phyloP scores from a whole-genome alignment of 108 stramenopile species.

The Pelagomonas calceolata region DNA sequence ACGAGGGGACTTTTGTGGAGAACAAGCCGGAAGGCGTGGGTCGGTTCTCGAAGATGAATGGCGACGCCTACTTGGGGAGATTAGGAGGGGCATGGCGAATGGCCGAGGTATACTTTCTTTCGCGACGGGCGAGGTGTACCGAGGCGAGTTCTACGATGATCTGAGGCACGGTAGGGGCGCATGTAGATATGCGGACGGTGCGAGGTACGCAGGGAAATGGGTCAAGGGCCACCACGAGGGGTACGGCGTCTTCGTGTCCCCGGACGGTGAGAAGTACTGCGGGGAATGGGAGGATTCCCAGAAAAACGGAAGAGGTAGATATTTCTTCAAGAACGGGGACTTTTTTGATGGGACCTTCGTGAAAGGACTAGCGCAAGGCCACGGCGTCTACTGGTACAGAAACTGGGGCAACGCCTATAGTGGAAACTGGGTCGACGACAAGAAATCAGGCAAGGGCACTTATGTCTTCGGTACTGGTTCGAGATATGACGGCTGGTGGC shows the following conservation, averaged over 20 bases:
- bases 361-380: neutral
- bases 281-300: conserved; percentile 16
- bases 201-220: conserved; percentile 19
- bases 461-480: conserved; percentile 7
- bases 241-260: conserved; percentile 8
- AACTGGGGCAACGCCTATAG: neutral
- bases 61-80: conserved; percentile 17
- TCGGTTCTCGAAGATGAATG: conserved; percentile 10
- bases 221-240: conserved; percentile 11
- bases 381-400: neutral
- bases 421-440: conserved; percentile 4
- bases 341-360: conserved; percentile 10
- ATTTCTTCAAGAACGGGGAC: conserved; percentile 13
- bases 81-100: neutral
- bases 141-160: conserved; percentile 3
- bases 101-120: conserved; percentile 1
- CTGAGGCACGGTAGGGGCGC: conserved; percentile 10
- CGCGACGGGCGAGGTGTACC: neutral
- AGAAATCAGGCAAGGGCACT: neutral
- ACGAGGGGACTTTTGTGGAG: conserved; percentile 15
- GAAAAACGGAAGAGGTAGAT: conserved; percentile 14
- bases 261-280: conserved; percentile 2
- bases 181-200: conserved; percentile 5
- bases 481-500: conserved; percentile 11
- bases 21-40: conserved; percentile 20